Evolutionary conservation across 495 filamentous ascomycete genomes (phyloP).

Genomic region (Apodospora peruviana): DNA sequence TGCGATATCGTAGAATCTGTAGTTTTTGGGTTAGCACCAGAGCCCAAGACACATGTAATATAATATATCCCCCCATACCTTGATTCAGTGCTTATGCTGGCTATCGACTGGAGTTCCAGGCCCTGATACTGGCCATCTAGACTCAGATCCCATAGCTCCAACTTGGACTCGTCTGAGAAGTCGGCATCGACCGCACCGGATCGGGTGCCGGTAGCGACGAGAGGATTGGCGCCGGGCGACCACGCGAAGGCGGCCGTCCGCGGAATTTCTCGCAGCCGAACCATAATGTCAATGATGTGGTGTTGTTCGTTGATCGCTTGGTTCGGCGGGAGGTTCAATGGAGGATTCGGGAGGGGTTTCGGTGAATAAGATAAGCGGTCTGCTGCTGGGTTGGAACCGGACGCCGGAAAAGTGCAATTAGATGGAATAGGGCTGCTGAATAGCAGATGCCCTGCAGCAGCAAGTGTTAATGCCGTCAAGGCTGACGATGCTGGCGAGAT

Average conservation of each 20-base stretch:
- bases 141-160: slow-evolving; percentile 93
- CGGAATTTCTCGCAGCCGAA: slow-evolving; percentile 88
- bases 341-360: background rate
- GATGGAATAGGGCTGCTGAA: slow-evolving; percentile 1
- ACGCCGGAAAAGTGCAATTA: slow-evolving; percentile 14
- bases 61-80: slow-evolving; percentile 50
- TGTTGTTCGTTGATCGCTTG: slow-evolving; percentile 3
- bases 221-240: slow-evolving; percentile 72
- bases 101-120: slow-evolving; percentile 78
- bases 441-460: slow-evolving; percentile 17
- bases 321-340: slow-evolving; percentile 1
- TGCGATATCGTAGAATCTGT: slow-evolving; percentile 92
- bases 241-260: slow-evolving; percentile 96
- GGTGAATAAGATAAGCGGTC: background rate
- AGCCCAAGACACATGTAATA: background rate
- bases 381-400: background rate
- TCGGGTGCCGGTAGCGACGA: slow-evolving; percentile 91
- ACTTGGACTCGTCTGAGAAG: slow-evolving; percentile 93
- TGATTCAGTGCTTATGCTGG: slow-evolving; percentile 80
- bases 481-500: slow-evolving; percentile 11
- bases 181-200: slow-evolving; percentile 94
- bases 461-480: slow-evolving; percentile 11
- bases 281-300: slow-evolving; percentile 62
- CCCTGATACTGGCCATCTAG: slow-evolving; percentile 67
- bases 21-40: slow-evolving; percentile 7